Evolutionary conservation across 768 basidiomycete species (phyloP), one percentile per base, ranked within the genome.

Genomic region (Rhizopogon vulgaris): DNA sequence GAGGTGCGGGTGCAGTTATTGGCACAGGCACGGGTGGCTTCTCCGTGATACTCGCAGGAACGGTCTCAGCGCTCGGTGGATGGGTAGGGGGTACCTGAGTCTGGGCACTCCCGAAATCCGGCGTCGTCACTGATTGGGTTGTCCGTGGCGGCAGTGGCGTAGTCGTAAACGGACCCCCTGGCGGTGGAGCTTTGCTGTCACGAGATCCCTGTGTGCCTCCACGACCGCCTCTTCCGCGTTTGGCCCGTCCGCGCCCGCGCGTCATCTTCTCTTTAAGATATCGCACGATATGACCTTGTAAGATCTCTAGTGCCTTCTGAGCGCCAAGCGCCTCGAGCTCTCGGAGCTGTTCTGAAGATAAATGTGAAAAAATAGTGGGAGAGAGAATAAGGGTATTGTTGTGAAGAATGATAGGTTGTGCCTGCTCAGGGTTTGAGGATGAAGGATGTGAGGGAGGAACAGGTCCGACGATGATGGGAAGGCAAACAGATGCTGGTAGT

Each of bases 211-310:
- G 52, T 10, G 49, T 24, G 11, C 45, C 43, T 15, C 55, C 25
- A 25, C 42, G 39, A 12, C 52, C 45, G 17, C 52, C 60, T 12
- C 55, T 51, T 14, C 54, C 51, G 14, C 47, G 51, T 15, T 62
- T 56, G 18, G 62, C 57, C 14, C 64, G 56, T 34, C 58, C 64
- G 15, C 60, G 52, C 17, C 56, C 55, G 37, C 58, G 54, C 58
- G 60, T 66, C 57, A 83, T 79, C 56, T 73, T 75, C 65, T 92
- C 88, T 69, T 94, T 94, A 63, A 93, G 69, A 54, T 84, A 88
- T 49, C 86, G 79, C 39, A 92, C 88, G 65, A 94, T 90, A 60
- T 93, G 87, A 2, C 79, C 83, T 55, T 92, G 91, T 51, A 95
- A 71, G 18, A 91, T 84, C 57, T 82, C 79, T 48, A 95, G 69